Percentiles rank a stretch among this genome's conserved stretches.
Evolutionary conservation across 768 basidiomycete species (phyloP).

Genomic region (Astraeus odoratus): DNA sequence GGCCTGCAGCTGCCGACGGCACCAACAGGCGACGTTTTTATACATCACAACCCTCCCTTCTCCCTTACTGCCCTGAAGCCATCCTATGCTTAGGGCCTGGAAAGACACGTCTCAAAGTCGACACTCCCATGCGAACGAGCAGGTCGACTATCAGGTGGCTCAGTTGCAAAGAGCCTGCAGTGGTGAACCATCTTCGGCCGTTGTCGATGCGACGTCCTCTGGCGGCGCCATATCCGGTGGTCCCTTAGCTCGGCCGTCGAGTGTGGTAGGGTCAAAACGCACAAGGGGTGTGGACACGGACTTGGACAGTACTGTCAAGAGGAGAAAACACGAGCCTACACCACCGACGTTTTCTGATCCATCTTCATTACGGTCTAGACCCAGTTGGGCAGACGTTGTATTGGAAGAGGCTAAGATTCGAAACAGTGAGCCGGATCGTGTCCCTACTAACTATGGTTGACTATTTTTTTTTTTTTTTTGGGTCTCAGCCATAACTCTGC

Average conservation of each 20-base stretch:
- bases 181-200: conserved; percentile 19
- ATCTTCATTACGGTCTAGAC: not conserved
- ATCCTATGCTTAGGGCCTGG: conserved; percentile 18
- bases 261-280: conserved; percentile 8
- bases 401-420: conserved; percentile 15
- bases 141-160: conserved; percentile 15
- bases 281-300: conserved; percentile 2
- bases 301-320: not conserved
- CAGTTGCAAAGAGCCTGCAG: conserved; percentile 23
- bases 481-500: conserved; percentile 20
- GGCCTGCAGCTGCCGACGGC: too few relatives aligned
- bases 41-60: not conserved
- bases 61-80: not conserved
- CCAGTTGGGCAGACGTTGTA: conserved; percentile 1
- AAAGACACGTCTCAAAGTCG: conserved; percentile 10
- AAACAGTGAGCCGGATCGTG: conserved; percentile 13
- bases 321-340: not conserved
- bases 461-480: not conserved
- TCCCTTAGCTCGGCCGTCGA: conserved; percentile 9
- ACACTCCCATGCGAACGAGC: conserved; percentile 1
- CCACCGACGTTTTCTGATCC: not conserved
- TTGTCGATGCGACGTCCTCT: conserved; percentile 12
- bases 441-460: conserved; percentile 1
- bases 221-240: conserved; percentile 5
- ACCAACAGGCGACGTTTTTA: too few relatives aligned